A percentile compares a stretch with the other conserved stretches of the same genome.
These are phyloP conservation scores for Trichoderma reesei DNA, from an alignment of 495 filamentous ascomycete genomes.

Conservation along the genomic window DNA sequence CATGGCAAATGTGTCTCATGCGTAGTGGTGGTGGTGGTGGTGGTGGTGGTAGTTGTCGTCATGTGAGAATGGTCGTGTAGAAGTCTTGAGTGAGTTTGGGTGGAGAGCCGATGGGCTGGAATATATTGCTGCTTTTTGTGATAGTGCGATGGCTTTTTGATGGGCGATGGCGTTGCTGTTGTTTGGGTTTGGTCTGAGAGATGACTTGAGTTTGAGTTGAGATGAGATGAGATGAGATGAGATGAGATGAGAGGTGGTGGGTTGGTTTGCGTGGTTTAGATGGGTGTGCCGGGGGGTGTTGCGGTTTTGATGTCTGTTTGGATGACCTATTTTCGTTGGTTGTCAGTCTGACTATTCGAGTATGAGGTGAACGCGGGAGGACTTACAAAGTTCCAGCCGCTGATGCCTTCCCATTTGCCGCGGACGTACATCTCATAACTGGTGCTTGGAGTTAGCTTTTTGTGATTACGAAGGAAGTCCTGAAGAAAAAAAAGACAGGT, in stretches of 20 bases:
- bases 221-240: not conserved
- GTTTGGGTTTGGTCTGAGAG: too few species aligned
- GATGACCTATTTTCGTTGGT: not conserved
- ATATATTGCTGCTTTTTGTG: too few species aligned
- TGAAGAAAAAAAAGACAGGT: not conserved
- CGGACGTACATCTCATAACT: constrained; percentile 4
- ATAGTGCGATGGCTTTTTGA: too few species aligned
- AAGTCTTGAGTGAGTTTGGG: too few species aligned
- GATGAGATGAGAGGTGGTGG: not conserved
- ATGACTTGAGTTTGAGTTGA: too few species aligned
- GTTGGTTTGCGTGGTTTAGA: not conserved
- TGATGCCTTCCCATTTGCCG: not conserved
- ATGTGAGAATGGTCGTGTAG: too few species aligned
- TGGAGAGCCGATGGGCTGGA: too few species aligned
- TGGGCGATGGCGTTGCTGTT: too few species aligned
- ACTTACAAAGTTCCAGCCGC: constrained; percentile 4
- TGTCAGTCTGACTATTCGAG: not conserved
- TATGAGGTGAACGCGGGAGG: too few species aligned
- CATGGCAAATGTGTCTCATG: too few species aligned
- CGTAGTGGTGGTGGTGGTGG: too few species aligned
- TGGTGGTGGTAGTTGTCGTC: too few species aligned
- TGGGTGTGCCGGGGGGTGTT: not conserved
- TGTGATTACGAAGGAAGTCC: not conserved
- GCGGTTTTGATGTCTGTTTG: constrained; percentile 3
- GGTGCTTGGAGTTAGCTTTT: not conserved